Evolutionary conservation across 2,329 filamentous ascomycete genomes (phyloP).

Genomic region (Elsinoe arachidis): DNA sequence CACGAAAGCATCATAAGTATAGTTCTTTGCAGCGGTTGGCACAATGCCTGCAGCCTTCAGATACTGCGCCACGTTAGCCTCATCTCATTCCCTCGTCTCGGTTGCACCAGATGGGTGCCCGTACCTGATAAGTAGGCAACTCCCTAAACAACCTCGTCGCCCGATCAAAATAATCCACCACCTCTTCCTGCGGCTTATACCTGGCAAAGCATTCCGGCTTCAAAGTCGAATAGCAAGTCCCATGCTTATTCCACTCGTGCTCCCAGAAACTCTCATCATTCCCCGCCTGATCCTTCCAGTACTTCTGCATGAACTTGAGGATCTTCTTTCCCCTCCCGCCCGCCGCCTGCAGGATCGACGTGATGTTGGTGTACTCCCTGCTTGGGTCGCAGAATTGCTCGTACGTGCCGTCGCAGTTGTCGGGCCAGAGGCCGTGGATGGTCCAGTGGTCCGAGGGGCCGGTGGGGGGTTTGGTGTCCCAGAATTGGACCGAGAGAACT

Average conservation of each 20-base stretch:
- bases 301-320: constrained; percentile 19
- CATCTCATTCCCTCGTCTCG: not conserved
- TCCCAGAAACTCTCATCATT: constrained; percentile 20
- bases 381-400: constrained; percentile 17
- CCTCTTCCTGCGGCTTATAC: constrained; percentile 20
- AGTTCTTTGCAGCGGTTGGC: constrained; percentile 45
- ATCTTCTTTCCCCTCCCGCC: constrained; percentile 16
- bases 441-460: constrained; percentile 20
- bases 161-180: constrained; percentile 21
- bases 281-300: constrained; percentile 22
- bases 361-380: constrained; percentile 19
- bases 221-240: constrained; percentile 22
- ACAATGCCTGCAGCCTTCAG: constrained; percentile 52
- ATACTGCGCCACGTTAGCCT: constrained; percentile 11
- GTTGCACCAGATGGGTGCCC: not conserved
- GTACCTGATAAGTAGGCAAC: constrained; percentile 19
- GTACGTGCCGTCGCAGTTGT: constrained; percentile 21
- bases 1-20: constrained; percentile 49
- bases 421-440: constrained; percentile 22
- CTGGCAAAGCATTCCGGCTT: constrained; percentile 20
- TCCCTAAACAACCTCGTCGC: constrained; percentile 19
- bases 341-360: constrained; percentile 18
- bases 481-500: constrained; percentile 22
- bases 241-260: constrained; percentile 23
- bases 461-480: constrained; percentile 21